Conservation (phyloP, 164 flowering plant genomes). For the Tetracentron sinense region DNA sequence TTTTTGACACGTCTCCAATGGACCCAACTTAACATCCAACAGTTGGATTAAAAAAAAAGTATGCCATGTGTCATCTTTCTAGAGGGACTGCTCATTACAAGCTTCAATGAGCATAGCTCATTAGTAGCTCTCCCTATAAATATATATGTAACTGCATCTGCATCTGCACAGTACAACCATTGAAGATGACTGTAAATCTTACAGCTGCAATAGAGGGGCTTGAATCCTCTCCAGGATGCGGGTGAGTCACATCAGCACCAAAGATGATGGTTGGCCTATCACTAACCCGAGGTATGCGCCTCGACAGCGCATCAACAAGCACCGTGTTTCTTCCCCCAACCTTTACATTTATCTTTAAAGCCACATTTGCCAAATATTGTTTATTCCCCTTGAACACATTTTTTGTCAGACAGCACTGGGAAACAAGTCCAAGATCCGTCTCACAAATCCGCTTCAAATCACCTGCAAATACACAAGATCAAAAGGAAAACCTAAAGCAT, state of each 20-base stretch:
- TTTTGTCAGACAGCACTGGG: conserved; percentile 42
- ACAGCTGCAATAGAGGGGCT: conserved; percentile 85
- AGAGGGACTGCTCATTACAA: no score
- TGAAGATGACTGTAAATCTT: conserved; percentile 1
- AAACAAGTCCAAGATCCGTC: conserved; percentile 40
- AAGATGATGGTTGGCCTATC: conserved; percentile 72
- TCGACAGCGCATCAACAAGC: conserved; percentile 61
- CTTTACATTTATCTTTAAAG: conserved; percentile 26
- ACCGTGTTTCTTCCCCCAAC: conserved; percentile 69
- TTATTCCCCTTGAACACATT: conserved; percentile 32
- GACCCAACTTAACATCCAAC: no score
- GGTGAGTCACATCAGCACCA: conserved; percentile 86
- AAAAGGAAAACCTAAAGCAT: not conserved
- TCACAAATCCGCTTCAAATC: conserved; percentile 41
- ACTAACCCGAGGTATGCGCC: conserved; percentile 64
- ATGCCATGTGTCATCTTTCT: no score
- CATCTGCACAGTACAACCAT: no score
- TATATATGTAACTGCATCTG: no score
- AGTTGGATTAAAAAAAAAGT: no score
- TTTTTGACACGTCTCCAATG: no score
- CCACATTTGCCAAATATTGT: conserved; percentile 25
- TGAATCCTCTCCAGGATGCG: conserved; percentile 77
- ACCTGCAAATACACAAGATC: conserved; percentile 20
- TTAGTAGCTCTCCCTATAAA: no score
- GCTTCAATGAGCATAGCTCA: no score